phyloP scores from a whole-genome alignment of 306 rosid species.

The Lupinus albus region DNA sequence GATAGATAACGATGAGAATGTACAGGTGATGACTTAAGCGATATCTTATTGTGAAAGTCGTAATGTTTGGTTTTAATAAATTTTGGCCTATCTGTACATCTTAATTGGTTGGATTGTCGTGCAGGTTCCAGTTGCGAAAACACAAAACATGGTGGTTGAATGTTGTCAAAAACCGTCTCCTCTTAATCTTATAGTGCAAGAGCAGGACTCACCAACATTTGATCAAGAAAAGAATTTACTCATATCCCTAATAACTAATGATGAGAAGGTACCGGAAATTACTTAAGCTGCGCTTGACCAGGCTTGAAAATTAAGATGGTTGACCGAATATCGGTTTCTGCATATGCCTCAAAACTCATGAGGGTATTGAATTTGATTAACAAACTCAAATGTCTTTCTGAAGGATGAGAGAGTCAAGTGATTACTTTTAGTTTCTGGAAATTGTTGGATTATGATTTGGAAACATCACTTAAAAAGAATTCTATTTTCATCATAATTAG shows the following conservation, averaged over 20 bases:
- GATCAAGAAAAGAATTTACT: constrained; percentile 10
- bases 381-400: not conserved
- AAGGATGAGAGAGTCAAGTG: not conserved
- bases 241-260: constrained; percentile 14
- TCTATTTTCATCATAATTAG: not conserved
- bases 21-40: constrained; percentile 21
- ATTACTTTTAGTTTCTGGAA: not conserved
- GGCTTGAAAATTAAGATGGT: not conserved
- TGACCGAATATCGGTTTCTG: not conserved
- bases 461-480: constrained; percentile 6
- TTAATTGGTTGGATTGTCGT: constrained; percentile 33
- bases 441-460: not conserved
- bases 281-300: not conserved
- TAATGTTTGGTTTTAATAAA: constrained; percentile 1
- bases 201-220: constrained; percentile 20
- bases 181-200: constrained; percentile 16
- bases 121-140: constrained; percentile 46
- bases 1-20: constrained; percentile 25
- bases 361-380: constrained; percentile 8
- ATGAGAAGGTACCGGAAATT: constrained; percentile 30
- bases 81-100: not conserved
- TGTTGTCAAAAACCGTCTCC: constrained; percentile 25
- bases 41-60: constrained; percentile 47
- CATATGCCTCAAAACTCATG: not conserved
- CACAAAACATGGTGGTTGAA: constrained; percentile 5